Base-by-base conservation (phyloP, 495 filamentous ascomycete genomes). In the Penicillium herquei region DNA sequence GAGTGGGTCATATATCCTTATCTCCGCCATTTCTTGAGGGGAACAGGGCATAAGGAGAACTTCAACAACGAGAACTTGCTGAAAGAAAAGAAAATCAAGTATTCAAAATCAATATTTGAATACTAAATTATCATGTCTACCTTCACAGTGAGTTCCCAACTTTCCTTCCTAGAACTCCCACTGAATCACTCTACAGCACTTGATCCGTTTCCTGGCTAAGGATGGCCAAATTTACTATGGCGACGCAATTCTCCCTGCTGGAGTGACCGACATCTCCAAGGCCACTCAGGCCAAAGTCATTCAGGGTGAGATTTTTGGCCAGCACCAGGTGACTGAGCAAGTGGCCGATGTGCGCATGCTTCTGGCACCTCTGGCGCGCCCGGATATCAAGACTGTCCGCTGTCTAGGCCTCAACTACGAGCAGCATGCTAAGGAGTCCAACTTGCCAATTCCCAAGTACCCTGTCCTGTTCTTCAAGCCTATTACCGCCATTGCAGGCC, bases 381-480 rank as follows among this genome's bases (percentile, higher is more conserved):
- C 83, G 44, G 84, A 92, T 55, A 81, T 90, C 52, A 80, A 78
- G 60, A 90, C 88, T 4, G 87, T 94, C 31, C 82, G 91, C 52
- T 92, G 89, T 58, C 64, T 96, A 31, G 90, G 91, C 13, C 74
- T 94, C 17, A 94, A 95, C 71, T 95, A 95, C 65, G 86, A 83
- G 43, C 74, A 87, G 50, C 91, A 94, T 61, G 91, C 91, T 3
- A 85, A 84, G 61, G 91, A 94, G 77, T 81, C 86, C 44, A 85
- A 83, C 34, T 81, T 92, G 70, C 83, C 88, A 0, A 78, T 90
- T 41, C 91, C 91, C 13, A 83, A 85, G 62, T 90, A 82, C 51
- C 91, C 91, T 1, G 78, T 93, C 18, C 70, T 96, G 31, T 95
- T 94, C 70, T 92, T 89, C 73, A 96, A 95, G 73, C 90, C 91